Evolutionary conservation across 441 rosid species (phyloP).

Genomic region (Viola pubescens): DNA sequence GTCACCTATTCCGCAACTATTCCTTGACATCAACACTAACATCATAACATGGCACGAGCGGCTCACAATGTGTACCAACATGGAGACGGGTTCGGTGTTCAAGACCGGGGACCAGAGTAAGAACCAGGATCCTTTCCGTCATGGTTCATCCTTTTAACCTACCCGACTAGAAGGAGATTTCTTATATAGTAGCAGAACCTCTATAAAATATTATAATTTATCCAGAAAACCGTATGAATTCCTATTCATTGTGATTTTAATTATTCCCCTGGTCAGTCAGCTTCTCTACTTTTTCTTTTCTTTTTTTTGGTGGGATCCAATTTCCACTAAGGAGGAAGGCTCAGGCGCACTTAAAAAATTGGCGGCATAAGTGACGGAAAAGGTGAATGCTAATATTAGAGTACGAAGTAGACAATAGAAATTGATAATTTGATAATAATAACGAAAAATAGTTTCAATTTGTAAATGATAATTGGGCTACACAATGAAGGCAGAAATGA

Average conservation of each 20-base stretch:
- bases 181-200: too few species aligned
- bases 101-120: slow-evolving; percentile 21
- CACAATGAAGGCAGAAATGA: too few species aligned
- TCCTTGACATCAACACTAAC: slow-evolving; percentile 21
- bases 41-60: slow-evolving; percentile 34
- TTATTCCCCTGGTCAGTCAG: background rate
- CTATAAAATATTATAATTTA: too few species aligned
- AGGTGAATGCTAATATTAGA: slow-evolving; percentile 5
- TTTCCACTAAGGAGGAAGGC: background rate
- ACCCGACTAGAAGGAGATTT: too few species aligned
- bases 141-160: slow-evolving; percentile 31
- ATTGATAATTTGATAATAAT: background rate
- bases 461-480: too few species aligned
- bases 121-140: slow-evolving; percentile 23
- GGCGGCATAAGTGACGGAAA: slow-evolving; percentile 33
- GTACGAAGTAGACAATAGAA: background rate
- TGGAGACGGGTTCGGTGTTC: slow-evolving; percentile 43
- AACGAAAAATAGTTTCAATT: too few species aligned
- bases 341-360: slow-evolving; percentile 1
- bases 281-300: background rate
- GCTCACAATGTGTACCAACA: slow-evolving; percentile 33
- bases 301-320: background rate
- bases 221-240: too few species aligned
- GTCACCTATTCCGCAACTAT: slow-evolving; percentile 7
- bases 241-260: background rate